These are phyloP conservation scores for Platismatia glauca DNA, from an alignment of 495 filamentous ascomycete genomes.

Conservation along the genomic window DNA sequence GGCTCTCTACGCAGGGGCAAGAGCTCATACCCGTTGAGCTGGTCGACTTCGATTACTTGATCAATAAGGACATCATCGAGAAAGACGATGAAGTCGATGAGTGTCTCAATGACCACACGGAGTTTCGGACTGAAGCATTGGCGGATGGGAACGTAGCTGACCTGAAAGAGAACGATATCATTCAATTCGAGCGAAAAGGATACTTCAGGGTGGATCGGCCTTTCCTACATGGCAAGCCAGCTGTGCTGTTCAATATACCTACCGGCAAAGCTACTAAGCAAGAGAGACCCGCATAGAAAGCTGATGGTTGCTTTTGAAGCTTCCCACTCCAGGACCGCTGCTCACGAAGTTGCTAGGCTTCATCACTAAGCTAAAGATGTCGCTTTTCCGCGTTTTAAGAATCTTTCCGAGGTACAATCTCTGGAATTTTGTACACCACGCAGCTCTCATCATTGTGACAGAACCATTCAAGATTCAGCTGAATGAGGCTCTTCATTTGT, in stretches of 20 bases:
- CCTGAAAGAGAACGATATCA: slow-evolving; percentile 73
- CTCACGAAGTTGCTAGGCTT: background rate
- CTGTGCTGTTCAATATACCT: slow-evolving; percentile 73
- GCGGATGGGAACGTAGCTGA: slow-evolving; percentile 73
- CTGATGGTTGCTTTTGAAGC: background rate
- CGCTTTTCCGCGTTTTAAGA: background rate
- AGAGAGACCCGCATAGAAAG: background rate
- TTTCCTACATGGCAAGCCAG: slow-evolving; percentile 38
- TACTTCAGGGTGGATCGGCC: slow-evolving; percentile 73
- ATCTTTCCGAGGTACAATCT: background rate
- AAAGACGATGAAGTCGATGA: slow-evolving; percentile 76
- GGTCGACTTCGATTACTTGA: slow-evolving; percentile 84
- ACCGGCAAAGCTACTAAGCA: slow-evolving; percentile 50
- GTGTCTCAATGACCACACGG: slow-evolving; percentile 66
- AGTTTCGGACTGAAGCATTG: slow-evolving; percentile 62
- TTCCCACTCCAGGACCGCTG: background rate
- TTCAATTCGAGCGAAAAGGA: slow-evolving; percentile 90
- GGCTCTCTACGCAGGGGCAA: slow-evolving; percentile 68
- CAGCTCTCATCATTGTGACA: background rate
- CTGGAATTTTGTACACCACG: background rate
- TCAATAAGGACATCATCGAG: slow-evolving; percentile 82
- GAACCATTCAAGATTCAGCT: background rate
- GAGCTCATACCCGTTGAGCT: slow-evolving; percentile 72
- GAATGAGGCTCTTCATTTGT: background rate
- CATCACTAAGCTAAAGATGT: background rate